These are phyloP conservation scores for Sclerospora graminicola DNA, from an alignment of 352 stramenopile species.

Conservation along the genomic window DNA sequence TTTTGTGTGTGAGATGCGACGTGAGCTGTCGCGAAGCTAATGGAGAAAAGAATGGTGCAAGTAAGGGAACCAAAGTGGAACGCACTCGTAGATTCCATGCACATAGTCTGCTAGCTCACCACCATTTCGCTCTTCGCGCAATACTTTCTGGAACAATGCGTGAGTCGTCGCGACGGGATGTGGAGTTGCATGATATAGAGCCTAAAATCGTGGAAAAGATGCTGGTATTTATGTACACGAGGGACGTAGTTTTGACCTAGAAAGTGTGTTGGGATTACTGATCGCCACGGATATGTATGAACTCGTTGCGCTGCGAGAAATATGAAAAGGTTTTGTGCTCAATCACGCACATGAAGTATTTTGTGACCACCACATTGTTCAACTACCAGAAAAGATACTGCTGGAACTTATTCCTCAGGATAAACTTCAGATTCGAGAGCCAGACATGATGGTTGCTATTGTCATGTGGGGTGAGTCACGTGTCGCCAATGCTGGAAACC, in stretches of 20 bases:
- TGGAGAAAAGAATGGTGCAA: too few relatives aligned
- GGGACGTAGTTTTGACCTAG: constrained; percentile 68
- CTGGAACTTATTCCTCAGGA: too few relatives aligned
- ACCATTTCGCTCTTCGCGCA: constrained; percentile 62
- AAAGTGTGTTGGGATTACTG: constrained; percentile 64
- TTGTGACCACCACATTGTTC: constrained; percentile 55
- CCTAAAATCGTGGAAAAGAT: constrained; percentile 65
- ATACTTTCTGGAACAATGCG: constrained; percentile 80
- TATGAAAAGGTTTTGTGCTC: constrained; percentile 75
- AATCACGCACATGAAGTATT: too few relatives aligned
- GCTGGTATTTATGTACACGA: constrained; percentile 79
- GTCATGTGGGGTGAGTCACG: too few relatives aligned
- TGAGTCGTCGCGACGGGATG: constrained; percentile 54
- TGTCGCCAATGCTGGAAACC: constrained; percentile 31
- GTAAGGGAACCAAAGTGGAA: too few relatives aligned
- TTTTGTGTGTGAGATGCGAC: too few relatives aligned
- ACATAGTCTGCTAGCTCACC: constrained; percentile 76
- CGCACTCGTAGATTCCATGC: too few relatives aligned
- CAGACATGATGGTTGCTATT: constrained; percentile 67
- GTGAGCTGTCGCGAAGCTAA: too few relatives aligned
- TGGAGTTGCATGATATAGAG: too few relatives aligned
- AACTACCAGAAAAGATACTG: too few relatives aligned
- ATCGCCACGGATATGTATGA: constrained; percentile 81
- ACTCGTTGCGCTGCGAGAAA: constrained; percentile 58
- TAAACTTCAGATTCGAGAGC: constrained; percentile 74